These are phyloP conservation scores for Penicillium sumatraense DNA, from an alignment of 2,329 filamentous ascomycete genomes.

Conservation along the genomic window DNA sequence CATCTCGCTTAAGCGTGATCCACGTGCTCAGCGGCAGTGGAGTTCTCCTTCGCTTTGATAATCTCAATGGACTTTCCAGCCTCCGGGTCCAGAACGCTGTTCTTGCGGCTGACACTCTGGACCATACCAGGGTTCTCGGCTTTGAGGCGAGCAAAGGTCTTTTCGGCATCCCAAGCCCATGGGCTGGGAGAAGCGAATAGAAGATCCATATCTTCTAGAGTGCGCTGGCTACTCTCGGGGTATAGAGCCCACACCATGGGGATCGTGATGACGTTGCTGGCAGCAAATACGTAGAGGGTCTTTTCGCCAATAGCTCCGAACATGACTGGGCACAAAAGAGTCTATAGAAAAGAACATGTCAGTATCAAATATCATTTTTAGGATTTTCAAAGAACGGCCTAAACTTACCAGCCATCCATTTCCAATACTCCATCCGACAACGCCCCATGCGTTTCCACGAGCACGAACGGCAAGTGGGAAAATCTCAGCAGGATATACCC, in stretches of 20 bases:
- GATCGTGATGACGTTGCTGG: conserved; percentile 67
- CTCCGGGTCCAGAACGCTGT: conserved; percentile 39
- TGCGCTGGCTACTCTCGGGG: conserved; percentile 74
- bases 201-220: conserved; percentile 75
- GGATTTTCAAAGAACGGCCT: background rate
- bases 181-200: conserved; percentile 69
- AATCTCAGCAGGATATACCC: conserved; percentile 73
- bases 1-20: conserved; percentile 15
- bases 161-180: conserved; percentile 74
- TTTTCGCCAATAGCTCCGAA: conserved; percentile 69
- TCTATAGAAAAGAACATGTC: conserved; percentile 30
- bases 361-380: background rate
- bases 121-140: conserved; percentile 61
- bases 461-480: conserved; percentile 73
- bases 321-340: conserved; percentile 62
- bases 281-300: conserved; percentile 75
- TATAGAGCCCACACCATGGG: conserved; percentile 75
- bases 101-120: conserved; percentile 41
- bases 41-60: conserved; percentile 7
- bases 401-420: conserved; percentile 65
- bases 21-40: conserved; percentile 21
- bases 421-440: conserved; percentile 76
- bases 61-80: conserved; percentile 26
- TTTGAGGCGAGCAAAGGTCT: conserved; percentile 65
- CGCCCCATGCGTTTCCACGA: conserved; percentile 76